Percentiles rank a stretch among this genome's conserved stretches.
These are phyloP conservation scores for Cenchrus purpureus DNA, from an alignment of 176 grass and related monocot genomes.

Conservation along the genomic window DNA sequence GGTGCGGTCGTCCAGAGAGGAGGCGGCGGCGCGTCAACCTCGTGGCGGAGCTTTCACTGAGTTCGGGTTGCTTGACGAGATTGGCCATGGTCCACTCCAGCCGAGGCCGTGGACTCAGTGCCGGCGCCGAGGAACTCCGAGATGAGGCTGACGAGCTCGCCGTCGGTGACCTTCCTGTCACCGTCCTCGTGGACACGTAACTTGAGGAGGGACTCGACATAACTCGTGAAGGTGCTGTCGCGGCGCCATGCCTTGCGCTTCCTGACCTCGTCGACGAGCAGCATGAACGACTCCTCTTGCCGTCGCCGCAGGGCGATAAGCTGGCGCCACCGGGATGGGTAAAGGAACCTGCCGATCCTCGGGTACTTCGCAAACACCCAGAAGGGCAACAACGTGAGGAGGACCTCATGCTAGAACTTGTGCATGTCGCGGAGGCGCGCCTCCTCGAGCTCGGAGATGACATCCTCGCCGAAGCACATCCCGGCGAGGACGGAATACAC, in stretches of 20 bases:
- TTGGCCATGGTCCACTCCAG: conserved; percentile 45
- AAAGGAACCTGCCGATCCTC: conserved; percentile 5
- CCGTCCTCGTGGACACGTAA: conserved; percentile 9
- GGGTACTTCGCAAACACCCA: neutral
- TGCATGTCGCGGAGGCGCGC: neutral
- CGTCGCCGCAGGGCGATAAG: conserved; percentile 32
- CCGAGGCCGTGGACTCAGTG: neutral
- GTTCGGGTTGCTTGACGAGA: conserved; percentile 17
- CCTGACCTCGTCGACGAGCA: conserved; percentile 39
- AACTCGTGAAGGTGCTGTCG: neutral
- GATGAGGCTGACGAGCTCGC: conserved; percentile 34
- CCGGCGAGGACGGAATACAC: neutral
- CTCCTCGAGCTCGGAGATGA: conserved; percentile 8
- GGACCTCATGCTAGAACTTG: neutral
- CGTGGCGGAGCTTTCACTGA: conserved; percentile 19
- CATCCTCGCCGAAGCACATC: conserved; percentile 32
- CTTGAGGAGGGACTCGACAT: conserved; percentile 13
- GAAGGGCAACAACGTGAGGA: neutral
- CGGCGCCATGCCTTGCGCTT: neutral
- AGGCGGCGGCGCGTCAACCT: neutral
- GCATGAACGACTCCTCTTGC: conserved; percentile 39
- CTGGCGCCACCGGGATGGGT: conserved; percentile 18
- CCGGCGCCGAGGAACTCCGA: conserved; percentile 18
- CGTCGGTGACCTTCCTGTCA: neutral
- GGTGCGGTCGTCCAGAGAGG: neutral